Base-by-base conservation (phyloP, 1,284 basidiomycete species). In the Ceratobasidium sp. region DNA sequence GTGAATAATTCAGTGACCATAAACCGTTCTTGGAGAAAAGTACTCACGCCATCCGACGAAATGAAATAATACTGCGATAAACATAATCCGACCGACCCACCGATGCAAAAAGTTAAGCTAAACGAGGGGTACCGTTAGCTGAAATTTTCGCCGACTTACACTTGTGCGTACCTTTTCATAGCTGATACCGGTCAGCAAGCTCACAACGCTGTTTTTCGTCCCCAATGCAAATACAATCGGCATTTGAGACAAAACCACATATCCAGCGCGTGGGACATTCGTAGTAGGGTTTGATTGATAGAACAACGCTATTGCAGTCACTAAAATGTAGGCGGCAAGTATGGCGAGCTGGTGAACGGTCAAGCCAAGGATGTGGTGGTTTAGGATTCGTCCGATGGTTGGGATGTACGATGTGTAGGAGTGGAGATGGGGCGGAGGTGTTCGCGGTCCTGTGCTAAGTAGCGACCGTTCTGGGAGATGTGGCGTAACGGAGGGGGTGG, bases 31-130 rank as follows among this genome's bases (percentile, higher is more conserved):
- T 58, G 5, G 20, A 60, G 51, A 39, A 60, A 28, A 58, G 23
- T 10, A 77, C 75, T 44, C 39, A 79, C 78, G 56, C 49, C 77
- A 80, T 23, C 77, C 77, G 23, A 81, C 71, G 23, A 80, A 58
- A 66, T 81, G 80, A 46, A 77, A 81, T 13, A 80, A 42, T 1
- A 75, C 40, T 12, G 80, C 72, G 26, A 81, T 39, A 61, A 81
- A 81, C 66, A 81, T 80, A 4, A 76, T 33, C 23, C 67, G 23
- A 10, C 80, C 80, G 18, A 81, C 76, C 77, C 79, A 81, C 20
- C 79, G 77, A 66, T 81, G 80, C 20, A 81, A 23, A 49, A 67
- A 79, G 56, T 80, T 80, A n/a, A 81, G 42, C 80, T 81, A 33
- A 42, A 28, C 10, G 5, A 64, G 13, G 10, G 23, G 28, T 33